Conservation (phyloP, 2,329 filamentous ascomycete species). For the Emergomyces orientalis region DNA sequence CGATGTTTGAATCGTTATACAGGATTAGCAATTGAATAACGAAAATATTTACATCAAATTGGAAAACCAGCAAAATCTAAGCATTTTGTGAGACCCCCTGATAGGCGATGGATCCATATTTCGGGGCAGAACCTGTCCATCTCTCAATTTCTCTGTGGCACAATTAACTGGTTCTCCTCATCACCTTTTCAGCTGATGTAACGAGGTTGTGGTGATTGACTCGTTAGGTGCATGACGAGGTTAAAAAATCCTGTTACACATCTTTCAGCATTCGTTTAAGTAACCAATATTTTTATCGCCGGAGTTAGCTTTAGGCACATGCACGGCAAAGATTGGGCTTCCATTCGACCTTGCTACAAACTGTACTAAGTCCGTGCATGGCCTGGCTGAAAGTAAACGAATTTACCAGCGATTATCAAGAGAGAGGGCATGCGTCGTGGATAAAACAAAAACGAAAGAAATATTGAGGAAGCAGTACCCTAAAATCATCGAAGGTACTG, state of each 20-base stretch:
- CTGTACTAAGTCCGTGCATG: background rate
- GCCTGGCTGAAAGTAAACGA: background rate
- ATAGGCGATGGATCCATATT: background rate
- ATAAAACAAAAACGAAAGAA: background rate
- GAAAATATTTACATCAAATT: background rate
- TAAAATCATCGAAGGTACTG: background rate
- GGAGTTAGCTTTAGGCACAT: background rate
- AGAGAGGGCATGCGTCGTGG: background rate
- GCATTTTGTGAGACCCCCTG: background rate
- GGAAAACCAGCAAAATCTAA: background rate
- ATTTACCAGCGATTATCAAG: background rate
- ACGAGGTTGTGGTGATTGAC: background rate
- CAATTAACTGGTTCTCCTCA: background rate
- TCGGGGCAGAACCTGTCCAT: too few species aligned
- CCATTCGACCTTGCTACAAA: background rate
- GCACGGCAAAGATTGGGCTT: background rate
- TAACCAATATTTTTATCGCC: background rate
- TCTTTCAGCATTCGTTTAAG: background rate
- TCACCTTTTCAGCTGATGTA: background rate
- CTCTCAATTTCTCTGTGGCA: background rate
- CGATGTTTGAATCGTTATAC: background rate
- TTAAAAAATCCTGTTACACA: background rate
- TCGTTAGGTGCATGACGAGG: background rate
- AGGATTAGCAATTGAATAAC: background rate
- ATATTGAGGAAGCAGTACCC: background rate